phyloP scores from a whole-genome alignment of 2,329 filamentous ascomycete genomes.

The Alternaria gaisen region DNA sequence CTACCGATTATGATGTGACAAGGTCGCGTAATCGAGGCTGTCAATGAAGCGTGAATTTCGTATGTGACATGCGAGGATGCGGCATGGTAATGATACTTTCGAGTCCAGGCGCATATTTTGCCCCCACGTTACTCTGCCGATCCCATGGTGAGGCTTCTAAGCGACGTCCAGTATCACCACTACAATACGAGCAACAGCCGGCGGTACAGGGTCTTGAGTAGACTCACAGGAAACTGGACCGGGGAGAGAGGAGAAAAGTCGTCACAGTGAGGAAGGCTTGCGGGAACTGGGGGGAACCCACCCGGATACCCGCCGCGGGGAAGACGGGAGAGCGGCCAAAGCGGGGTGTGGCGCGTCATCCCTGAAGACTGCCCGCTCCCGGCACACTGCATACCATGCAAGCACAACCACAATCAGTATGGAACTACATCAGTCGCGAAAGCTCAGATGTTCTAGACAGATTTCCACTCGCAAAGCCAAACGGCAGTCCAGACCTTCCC shows the following conservation, averaged over 20 bases:
- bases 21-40: background rate
- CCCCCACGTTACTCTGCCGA: background rate
- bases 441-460: background rate
- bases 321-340: background rate
- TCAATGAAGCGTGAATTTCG: background rate
- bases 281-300: background rate
- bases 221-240: background rate
- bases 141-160: background rate
- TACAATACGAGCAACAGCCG: background rate
- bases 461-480: background rate
- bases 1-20: background rate
- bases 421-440: background rate
- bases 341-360: background rate
- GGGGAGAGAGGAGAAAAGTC: no score
- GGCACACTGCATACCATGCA: constrained; percentile 2
- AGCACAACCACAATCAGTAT: background rate
- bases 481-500: background rate
- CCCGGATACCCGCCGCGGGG: background rate
- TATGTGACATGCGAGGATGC: background rate
- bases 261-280: no score
- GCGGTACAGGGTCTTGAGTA: background rate
- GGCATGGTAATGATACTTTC: background rate
- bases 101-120: background rate
- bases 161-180: background rate
- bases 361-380: background rate